A percentile compares a stretch with the other conserved stretches of the same genome.
phyloP scores from a whole-genome alignment of 106 monocot species.

The Narthecium ossifragum region DNA sequence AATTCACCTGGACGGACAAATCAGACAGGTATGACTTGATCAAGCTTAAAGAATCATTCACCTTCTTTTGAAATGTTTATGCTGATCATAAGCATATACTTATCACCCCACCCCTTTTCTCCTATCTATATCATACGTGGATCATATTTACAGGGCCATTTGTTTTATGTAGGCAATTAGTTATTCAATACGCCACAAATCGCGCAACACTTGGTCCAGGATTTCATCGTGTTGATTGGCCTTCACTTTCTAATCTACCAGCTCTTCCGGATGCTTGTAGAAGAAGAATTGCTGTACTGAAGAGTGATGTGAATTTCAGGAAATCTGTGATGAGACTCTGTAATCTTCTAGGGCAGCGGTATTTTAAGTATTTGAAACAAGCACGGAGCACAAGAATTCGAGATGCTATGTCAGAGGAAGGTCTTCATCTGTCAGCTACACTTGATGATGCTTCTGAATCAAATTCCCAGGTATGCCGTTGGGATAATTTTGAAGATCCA shows the following conservation, averaged over 20 bases:
- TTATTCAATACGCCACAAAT: conserved; percentile 68
- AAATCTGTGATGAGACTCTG: conserved; percentile 60
- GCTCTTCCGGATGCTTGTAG: conserved; percentile 47
- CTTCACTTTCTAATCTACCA: conserved; percentile 69
- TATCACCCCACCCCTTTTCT: too few relatives aligned
- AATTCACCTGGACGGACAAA: conserved; percentile 58
- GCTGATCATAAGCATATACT: too few relatives aligned
- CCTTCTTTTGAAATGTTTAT: too few relatives aligned
- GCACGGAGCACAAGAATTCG: conserved; percentile 2
- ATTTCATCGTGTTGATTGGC: conserved; percentile 72
- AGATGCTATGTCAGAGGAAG: conserved; percentile 1
- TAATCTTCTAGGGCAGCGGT: conserved; percentile 62
- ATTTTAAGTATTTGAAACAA: conserved; percentile 23
- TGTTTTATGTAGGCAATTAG: conserved; percentile 51
- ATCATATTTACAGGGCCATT: too few relatives aligned
- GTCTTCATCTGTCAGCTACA: conserved; percentile 4
- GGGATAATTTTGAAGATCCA: conserved; percentile 85
- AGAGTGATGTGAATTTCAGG: conserved; percentile 28
- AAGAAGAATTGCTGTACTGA: conserved; percentile 67
- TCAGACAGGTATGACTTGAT: conserved; percentile 61
- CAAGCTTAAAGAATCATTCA: background rate
- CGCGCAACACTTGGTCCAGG: conserved; percentile 56
- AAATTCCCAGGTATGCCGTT: conserved; percentile 18
- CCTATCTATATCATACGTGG: too few relatives aligned
- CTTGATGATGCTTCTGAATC: conserved; percentile 7